A percentile compares a stretch with the other conserved stretches of the same genome.
phyloP scores from a whole-genome alignment of 306 rosid species.

The Phaseolus lunatus region DNA sequence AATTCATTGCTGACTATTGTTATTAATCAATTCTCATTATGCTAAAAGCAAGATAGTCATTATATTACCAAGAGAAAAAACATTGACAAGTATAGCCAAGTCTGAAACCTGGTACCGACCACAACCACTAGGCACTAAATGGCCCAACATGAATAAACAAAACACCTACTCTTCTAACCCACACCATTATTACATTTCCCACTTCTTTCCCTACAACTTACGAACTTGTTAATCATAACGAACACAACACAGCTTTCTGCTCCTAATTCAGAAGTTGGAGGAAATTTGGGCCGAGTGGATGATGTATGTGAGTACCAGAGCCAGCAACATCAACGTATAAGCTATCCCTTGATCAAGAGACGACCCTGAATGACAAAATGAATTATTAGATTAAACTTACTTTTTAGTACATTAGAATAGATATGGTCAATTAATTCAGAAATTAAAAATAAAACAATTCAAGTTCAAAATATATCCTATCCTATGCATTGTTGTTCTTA shows the following conservation, averaged over 20 bases:
- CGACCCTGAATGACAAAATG: constrained; percentile 51
- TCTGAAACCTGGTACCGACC: constrained; percentile 12
- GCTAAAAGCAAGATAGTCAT: constrained; percentile 6
- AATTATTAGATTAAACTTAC: not conserved
- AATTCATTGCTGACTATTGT: not conserved
- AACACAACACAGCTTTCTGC: not conserved
- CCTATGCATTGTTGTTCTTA: not conserved
- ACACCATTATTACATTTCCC: constrained; percentile 1
- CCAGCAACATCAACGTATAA: constrained; percentile 65
- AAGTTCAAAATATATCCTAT: not conserved
- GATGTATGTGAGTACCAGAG: constrained; percentile 65
- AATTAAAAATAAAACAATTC: not conserved
- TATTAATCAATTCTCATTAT: not conserved
- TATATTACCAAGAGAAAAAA: constrained; percentile 11
- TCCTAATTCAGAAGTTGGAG: constrained; percentile 42
- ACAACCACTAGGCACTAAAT: not conserved
- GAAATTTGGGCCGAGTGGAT: constrained; percentile 63
- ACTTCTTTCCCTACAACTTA: not conserved
- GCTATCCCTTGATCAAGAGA: constrained; percentile 79
- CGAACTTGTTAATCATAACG: constrained; percentile 5
- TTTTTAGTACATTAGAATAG: no score
- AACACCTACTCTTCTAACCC: constrained; percentile 18
- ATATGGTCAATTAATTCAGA: no score
- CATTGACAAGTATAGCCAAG: constrained; percentile 12
- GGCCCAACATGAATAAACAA: constrained; percentile 26